These are phyloP conservation scores for Penicillium canariense DNA, from an alignment of 495 filamentous ascomycete species.

Conservation along the genomic window DNA sequence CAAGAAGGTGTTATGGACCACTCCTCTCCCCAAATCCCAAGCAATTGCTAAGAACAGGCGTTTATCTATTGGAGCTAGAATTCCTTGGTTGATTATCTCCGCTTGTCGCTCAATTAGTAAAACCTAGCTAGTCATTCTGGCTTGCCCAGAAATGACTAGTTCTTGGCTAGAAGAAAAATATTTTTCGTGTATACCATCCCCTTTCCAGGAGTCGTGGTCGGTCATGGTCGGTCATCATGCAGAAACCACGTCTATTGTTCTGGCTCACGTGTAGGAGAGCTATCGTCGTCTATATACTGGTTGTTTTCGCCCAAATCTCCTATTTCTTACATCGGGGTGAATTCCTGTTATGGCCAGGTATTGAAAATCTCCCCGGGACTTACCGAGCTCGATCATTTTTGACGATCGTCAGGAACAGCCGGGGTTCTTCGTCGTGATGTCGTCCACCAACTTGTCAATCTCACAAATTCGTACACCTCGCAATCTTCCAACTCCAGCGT, in stretches of 20 bases:
- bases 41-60: neutral
- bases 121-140: neutral
- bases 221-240: neutral
- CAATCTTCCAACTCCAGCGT: conserved; percentile 10
- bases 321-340: conserved; percentile 1
- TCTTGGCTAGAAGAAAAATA: neutral
- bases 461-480: conserved; percentile 9
- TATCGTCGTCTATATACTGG: neutral
- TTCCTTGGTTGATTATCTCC: neutral
- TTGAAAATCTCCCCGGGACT: neutral
- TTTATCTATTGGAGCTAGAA: neutral
- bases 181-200: neutral
- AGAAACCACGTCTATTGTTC: neutral
- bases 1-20: neutral
- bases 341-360: neutral
- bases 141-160: neutral
- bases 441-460: conserved; percentile 1
- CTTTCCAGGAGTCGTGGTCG: neutral
- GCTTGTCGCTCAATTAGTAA: neutral
- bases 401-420: conserved; percentile 1
- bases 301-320: neutral
- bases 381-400: neutral
- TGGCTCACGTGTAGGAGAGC: neutral
- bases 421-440: conserved; percentile 1
- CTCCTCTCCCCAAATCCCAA: neutral